Conservation (phyloP, 108 stramenopile genomes). For the Cyclotella kingstonii region DNA sequence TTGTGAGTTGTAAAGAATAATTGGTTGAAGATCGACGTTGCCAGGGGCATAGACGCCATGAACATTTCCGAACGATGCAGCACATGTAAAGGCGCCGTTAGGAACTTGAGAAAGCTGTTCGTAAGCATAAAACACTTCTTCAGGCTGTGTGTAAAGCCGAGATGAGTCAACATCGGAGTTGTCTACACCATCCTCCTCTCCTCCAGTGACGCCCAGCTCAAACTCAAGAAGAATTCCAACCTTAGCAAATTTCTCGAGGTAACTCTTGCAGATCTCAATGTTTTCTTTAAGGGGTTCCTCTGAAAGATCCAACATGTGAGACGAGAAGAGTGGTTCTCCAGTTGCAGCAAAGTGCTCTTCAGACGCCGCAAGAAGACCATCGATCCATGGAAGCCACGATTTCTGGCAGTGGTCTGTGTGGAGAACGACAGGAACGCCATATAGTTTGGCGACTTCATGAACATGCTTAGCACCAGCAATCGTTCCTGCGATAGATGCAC, state of each 20-base stretch:
- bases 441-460: constrained; percentile 90
- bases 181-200: constrained; percentile 97
- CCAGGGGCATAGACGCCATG: constrained; percentile 97
- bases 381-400: constrained; percentile 95
- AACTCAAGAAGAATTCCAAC: constrained; percentile 92
- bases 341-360: constrained; percentile 86
- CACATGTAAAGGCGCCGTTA: constrained; percentile 82
- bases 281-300: constrained; percentile 97
- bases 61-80: constrained; percentile 94
- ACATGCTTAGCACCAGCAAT: constrained; percentile 93
- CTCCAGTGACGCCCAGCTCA: constrained; percentile 96
- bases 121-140: constrained; percentile 90
- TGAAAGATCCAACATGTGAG: constrained; percentile 97
- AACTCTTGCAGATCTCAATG: constrained; percentile 93
- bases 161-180: constrained; percentile 89
- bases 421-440: constrained; percentile 93
- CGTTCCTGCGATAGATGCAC: constrained; percentile 88
- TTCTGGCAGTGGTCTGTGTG: constrained; percentile 98
- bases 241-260: constrained; percentile 88
- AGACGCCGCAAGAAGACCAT: constrained; percentile 87
- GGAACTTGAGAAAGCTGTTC: constrained; percentile 84
- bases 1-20: constrained; percentile 88
- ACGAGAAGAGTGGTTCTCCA: constrained; percentile 92
- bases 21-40: constrained; percentile 94
- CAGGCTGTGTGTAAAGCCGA: constrained; percentile 95